A percentile compares a stretch with the other conserved stretches of the same genome.
phyloP scores from a whole-genome alignment of 75 land plant genomes.

The Selaginella tamariscina region DNA sequence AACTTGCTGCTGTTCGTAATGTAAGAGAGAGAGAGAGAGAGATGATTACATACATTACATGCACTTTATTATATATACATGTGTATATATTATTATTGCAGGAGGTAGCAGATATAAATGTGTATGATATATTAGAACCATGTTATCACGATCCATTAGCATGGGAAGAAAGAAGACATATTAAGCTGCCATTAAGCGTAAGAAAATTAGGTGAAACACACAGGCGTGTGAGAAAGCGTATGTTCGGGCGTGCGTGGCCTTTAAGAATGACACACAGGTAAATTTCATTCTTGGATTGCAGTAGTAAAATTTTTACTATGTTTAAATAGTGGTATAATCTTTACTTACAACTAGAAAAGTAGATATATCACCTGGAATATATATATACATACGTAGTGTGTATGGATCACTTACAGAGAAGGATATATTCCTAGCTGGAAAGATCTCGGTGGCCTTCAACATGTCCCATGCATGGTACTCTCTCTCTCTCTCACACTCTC shows the following conservation, averaged over 20 bases:
- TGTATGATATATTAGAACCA: not conserved
- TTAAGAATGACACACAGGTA: not conserved
- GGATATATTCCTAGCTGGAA: conserved; percentile 3
- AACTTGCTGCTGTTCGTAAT: no score
- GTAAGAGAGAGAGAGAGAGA: no score
- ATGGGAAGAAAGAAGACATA: not conserved
- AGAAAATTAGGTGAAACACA: not conserved
- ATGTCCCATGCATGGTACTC: not conserved
- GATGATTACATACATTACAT: not conserved
- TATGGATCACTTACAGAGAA: no score
- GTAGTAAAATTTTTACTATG: no score
- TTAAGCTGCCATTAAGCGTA: not conserved
- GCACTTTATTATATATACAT: not conserved
- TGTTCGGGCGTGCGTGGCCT: not conserved
- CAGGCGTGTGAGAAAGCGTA: not conserved
- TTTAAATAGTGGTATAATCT: no score
- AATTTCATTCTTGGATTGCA: no score
- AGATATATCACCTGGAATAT: no score
- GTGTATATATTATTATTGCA: not conserved
- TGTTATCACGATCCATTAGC: not conserved
- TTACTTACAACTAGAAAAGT: no score
- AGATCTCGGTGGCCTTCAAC: not conserved
- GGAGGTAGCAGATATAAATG: not conserved
- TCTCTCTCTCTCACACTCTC: not conserved
- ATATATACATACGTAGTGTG: no score